Conservation (phyloP, 768 basidiomycete genomes). For the Mycena vulgaris region DNA sequence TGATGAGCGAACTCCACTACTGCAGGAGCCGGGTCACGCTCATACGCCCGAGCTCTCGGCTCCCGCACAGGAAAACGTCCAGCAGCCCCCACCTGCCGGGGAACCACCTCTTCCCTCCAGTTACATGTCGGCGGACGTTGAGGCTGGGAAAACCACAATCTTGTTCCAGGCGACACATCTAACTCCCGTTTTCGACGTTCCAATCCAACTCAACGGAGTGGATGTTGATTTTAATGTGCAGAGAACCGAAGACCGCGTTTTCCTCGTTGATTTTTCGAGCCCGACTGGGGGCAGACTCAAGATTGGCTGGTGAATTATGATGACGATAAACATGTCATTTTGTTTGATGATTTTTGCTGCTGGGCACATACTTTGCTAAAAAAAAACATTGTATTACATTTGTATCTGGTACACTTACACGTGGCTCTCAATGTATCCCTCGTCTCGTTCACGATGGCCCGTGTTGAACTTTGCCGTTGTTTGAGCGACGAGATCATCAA, state of each 20-base stretch:
- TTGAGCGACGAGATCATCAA: conserved; percentile 77
- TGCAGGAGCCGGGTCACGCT: conserved; percentile 1
- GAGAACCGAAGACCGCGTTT: conserved; percentile 34
- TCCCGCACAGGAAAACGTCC: not conserved
- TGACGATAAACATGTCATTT: too few relatives aligned
- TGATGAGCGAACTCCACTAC: conserved; percentile 34
- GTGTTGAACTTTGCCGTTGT: conserved; percentile 56
- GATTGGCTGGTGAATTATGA: conserved; percentile 38
- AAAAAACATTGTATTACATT: conserved; percentile 10
- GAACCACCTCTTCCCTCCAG: not conserved
- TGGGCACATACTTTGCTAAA: too few relatives aligned
- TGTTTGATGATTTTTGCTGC: too few relatives aligned
- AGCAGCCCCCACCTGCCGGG: not conserved
- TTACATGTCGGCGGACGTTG: conserved; percentile 38
- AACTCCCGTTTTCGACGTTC: conserved; percentile 25
- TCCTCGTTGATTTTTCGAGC: conserved; percentile 43
- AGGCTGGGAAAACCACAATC: conserved; percentile 33
- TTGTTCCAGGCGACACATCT: conserved; percentile 32
- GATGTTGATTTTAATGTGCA: conserved; percentile 39
- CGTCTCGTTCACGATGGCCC: conserved; percentile 11
- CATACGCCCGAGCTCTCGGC: conserved; percentile 11
- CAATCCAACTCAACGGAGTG: conserved; percentile 48
- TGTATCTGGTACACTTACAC: conserved; percentile 16
- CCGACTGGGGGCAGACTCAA: conserved; percentile 42
- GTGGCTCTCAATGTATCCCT: conserved; percentile 21